Evolutionary conservation across 148 eudicot genomes (phyloP).

Genomic region (Cornus florida): DNA sequence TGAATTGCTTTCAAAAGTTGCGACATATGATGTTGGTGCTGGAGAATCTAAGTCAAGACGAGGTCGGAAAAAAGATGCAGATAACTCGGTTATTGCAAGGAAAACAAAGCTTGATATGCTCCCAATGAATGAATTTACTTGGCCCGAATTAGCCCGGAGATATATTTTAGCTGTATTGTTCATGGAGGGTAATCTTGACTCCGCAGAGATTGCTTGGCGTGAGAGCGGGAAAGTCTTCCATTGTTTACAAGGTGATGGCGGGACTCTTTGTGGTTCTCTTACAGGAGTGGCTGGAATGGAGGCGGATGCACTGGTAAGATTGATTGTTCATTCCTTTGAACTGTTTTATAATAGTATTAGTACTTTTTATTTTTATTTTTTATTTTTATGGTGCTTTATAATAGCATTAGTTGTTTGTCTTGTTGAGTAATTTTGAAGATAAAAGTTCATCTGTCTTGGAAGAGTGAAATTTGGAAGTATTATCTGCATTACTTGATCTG

Average conservation of each 20-base stretch:
- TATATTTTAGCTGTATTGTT: conserved; percentile 45
- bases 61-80: conserved; percentile 50
- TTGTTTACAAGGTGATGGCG: conserved; percentile 62
- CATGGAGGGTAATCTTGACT: conserved; percentile 52
- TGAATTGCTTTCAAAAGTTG: conserved; percentile 42
- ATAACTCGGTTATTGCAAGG: conserved; percentile 30
- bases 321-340: conserved; percentile 10
- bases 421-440: not conserved
- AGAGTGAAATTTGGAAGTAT: not conserved
- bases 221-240: conserved; percentile 50
- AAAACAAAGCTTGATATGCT: conserved; percentile 45
- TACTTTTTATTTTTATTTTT: no score
- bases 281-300: conserved; percentile 54
- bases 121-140: conserved; percentile 52
- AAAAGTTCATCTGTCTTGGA: not conserved
- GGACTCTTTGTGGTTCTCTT: conserved; percentile 52
- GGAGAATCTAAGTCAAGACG: conserved; percentile 47
- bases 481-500: not conserved
- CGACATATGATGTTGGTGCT: conserved; percentile 36
- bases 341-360: not conserved
- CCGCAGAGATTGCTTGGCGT: conserved; percentile 43
- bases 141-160: conserved; percentile 65
- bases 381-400: no score
- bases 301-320: conserved; percentile 58
- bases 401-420: not conserved